phyloP scores from a whole-genome alignment of 2,329 filamentous ascomycete species.

The Hortaea sp. region DNA sequence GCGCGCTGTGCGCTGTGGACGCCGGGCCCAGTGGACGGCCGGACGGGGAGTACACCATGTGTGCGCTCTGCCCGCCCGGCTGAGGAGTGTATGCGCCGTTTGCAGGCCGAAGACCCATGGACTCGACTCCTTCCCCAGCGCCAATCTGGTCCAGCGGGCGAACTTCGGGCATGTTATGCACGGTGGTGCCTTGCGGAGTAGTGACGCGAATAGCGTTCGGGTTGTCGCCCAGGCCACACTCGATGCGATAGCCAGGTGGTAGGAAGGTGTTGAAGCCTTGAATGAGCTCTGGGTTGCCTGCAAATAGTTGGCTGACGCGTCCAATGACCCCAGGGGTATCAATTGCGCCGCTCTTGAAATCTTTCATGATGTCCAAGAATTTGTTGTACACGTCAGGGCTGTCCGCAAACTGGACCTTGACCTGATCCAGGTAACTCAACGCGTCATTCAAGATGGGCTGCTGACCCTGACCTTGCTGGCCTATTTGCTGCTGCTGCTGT shows the following conservation, averaged over 20 bases:
- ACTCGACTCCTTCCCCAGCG: conserved; percentile 7
- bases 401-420: conserved; percentile 95
- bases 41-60: conserved; percentile 34
- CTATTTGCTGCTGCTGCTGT: conserved; percentile 23
- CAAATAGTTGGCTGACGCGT: conserved; percentile 88
- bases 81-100: conserved; percentile 33
- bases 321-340: conserved; percentile 97
- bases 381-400: conserved; percentile 95
- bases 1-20: conserved; percentile 19
- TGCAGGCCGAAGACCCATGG: conserved; percentile 11
- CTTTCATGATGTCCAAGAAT: conserved; percentile 98
- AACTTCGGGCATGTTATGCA: conserved; percentile 64
- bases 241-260: conserved; percentile 87
- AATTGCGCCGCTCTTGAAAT: conserved; percentile 97
- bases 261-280: conserved; percentile 98
- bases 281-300: conserved; percentile 76
- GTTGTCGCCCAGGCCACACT: conserved; percentile 87
- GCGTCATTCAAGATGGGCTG: conserved; percentile 81
- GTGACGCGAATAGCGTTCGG: conserved; percentile 95
- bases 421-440: conserved; percentile 91
- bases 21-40: conserved; percentile 33
- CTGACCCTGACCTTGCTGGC: conserved; percentile 59
- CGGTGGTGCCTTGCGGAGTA: conserved; percentile 93
- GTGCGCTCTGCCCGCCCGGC: conserved; percentile 24
- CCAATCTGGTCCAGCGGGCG: conserved; percentile 30